Conservation (phyloP, 345 rosid genomes). For the Brassica incana region DNA sequence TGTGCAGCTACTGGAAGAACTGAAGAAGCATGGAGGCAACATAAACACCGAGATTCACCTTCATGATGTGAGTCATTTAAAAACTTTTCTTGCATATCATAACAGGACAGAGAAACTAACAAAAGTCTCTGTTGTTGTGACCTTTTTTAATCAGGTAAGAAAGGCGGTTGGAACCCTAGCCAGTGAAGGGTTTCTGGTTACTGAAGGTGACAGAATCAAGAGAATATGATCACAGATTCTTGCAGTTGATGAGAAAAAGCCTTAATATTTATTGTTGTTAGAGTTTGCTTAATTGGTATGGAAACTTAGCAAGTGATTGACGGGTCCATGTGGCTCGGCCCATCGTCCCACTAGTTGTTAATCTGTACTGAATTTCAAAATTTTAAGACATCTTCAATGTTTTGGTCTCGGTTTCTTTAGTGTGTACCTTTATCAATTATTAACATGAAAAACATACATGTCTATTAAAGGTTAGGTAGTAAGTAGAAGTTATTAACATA, state of each 20-base stretch:
- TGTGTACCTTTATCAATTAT: not conserved
- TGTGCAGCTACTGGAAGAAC: constrained; percentile 75
- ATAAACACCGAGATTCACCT: constrained; percentile 64
- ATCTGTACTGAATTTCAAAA: not conserved
- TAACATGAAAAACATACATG: not conserved
- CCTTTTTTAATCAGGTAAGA: constrained; percentile 52
- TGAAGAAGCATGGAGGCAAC: constrained; percentile 72
- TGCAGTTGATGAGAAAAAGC: not conserved
- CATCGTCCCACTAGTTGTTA: not conserved
- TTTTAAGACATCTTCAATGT: not conserved
- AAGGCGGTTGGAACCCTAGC: constrained; percentile 66
- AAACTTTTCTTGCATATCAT: not conserved
- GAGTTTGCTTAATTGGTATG: not conserved
- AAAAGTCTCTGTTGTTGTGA: constrained; percentile 6
- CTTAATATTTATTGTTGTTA: not conserved
- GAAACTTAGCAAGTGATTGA: not conserved
- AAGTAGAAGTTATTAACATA: not conserved
- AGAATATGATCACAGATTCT: constrained; percentile 35
- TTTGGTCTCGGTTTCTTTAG: not conserved
- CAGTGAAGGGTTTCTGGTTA: constrained; percentile 67
- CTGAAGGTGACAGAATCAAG: constrained; percentile 74
- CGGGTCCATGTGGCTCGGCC: not conserved
- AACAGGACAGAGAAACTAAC: constrained; percentile 28
- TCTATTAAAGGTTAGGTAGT: not conserved
- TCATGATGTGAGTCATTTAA: constrained; percentile 59